Conservation (phyloP, 345 rosid species). For the Anacardium occidentale region DNA sequence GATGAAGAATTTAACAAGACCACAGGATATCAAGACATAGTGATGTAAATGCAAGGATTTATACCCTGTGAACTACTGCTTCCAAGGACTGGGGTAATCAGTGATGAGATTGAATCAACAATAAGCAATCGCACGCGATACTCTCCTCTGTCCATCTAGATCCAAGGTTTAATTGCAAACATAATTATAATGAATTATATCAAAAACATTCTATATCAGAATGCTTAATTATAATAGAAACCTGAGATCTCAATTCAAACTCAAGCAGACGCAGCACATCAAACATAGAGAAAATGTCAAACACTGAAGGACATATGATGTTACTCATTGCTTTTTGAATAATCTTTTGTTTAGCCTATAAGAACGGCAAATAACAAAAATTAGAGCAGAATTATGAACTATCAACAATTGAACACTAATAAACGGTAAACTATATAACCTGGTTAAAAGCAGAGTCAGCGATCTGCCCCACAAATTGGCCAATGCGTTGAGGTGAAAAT, state of each 20-base stretch:
- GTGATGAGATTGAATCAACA: constrained; percentile 76
- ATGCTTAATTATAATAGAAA: constrained; percentile 24
- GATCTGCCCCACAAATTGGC: constrained; percentile 40
- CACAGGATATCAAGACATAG: constrained; percentile 9
- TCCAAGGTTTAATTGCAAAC: constrained; percentile 13
- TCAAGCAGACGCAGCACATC: constrained; percentile 57
- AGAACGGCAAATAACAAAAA: neutral
- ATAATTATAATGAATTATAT: constrained; percentile 7
- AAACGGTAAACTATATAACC: constrained; percentile 28
- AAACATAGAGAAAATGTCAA: constrained; percentile 68
- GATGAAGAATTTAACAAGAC: neutral
- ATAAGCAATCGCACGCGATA: constrained; percentile 43
- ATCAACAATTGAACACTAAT: constrained; percentile 5
- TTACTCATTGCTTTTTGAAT: constrained; percentile 56
- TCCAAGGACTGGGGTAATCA: constrained; percentile 74
- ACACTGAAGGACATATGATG: constrained; percentile 57
- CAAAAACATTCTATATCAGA: constrained; percentile 12
- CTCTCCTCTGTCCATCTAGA: constrained; percentile 40
- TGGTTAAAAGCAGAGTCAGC: constrained; percentile 31
- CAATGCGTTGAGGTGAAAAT: constrained; percentile 65
- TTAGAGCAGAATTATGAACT: constrained; percentile 4
- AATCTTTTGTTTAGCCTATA: constrained; percentile 23
- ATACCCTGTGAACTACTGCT: constrained; percentile 69
- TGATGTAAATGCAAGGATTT: constrained; percentile 16
- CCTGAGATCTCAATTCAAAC: constrained; percentile 53